Conservation (phyloP, 306 rosid species). For the Prinsepia uniflora region DNA sequence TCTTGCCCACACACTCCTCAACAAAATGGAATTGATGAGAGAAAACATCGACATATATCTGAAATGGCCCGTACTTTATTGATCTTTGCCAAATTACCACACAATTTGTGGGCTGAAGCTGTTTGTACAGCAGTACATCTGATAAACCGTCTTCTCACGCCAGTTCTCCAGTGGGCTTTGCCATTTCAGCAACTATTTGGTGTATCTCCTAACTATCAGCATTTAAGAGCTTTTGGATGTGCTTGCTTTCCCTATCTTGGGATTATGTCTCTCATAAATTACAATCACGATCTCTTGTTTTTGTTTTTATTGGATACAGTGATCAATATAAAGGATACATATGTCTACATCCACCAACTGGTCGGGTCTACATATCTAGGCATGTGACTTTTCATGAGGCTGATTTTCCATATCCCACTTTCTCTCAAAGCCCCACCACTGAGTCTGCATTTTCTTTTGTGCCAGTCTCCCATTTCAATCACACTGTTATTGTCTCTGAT, state of each 20-base stretch:
- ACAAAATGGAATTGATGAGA: background rate
- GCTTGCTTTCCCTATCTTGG: background rate
- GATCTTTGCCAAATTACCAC: too few relatives aligned
- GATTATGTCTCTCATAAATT: background rate
- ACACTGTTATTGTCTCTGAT: too few relatives aligned
- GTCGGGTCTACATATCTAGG: background rate
- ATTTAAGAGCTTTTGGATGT: background rate
- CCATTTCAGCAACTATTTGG: background rate
- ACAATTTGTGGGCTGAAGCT: too few relatives aligned
- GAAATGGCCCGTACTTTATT: background rate
- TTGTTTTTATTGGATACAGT: constrained; percentile 6
- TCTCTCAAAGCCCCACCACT: too few relatives aligned
- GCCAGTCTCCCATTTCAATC: too few relatives aligned
- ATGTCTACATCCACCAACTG: background rate
- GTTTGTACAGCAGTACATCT: too few relatives aligned
- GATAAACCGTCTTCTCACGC: too few relatives aligned
- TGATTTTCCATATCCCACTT: too few relatives aligned
- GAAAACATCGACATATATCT: background rate
- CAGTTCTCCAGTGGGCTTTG: background rate
- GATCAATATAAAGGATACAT: background rate
- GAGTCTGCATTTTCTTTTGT: too few relatives aligned
- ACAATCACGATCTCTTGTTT: background rate
- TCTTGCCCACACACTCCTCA: background rate
- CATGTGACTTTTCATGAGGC: background rate
- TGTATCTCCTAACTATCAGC: background rate